Evolutionary conservation across 495 filamentous ascomycete genomes (phyloP).

Genomic region (Bacidia rubella): DNA sequence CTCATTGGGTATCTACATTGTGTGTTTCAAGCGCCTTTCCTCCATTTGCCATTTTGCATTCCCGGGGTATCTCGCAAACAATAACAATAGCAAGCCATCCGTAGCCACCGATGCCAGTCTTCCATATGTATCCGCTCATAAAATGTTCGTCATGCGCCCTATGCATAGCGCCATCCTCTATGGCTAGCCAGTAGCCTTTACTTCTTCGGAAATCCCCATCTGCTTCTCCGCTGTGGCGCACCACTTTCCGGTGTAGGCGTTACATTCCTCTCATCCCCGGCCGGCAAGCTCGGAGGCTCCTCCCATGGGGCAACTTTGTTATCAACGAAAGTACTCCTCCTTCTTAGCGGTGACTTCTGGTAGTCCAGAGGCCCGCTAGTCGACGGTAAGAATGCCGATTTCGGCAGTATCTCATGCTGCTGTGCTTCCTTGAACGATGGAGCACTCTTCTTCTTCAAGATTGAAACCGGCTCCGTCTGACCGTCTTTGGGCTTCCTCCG

Average conservation of each 20-base stretch:
- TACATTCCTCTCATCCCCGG: neutral
- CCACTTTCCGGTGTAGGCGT: conserved; percentile 12
- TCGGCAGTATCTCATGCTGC: neutral
- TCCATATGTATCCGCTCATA: neutral
- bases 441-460: neutral
- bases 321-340: neutral
- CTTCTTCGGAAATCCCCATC: conserved; percentile 6
- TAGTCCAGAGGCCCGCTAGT: neutral
- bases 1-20: neutral
- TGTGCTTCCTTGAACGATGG: neutral
- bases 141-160: neutral
- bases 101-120: neutral
- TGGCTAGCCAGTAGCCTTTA: neutral
- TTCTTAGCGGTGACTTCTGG: neutral
- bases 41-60: neutral
- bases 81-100: conserved; percentile 1
- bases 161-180: neutral
- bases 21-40: neutral
- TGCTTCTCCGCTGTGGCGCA: conserved; percentile 1
- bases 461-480: neutral
- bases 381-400: neutral
- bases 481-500: conserved; percentile 7
- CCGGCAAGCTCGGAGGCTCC: neutral
- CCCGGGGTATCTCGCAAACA: conserved; percentile 10
- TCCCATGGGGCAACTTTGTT: neutral